Evolutionary conservation across 2,329 filamentous ascomycete genomes (phyloP).

Genomic region (Xylaria sp.): DNA sequence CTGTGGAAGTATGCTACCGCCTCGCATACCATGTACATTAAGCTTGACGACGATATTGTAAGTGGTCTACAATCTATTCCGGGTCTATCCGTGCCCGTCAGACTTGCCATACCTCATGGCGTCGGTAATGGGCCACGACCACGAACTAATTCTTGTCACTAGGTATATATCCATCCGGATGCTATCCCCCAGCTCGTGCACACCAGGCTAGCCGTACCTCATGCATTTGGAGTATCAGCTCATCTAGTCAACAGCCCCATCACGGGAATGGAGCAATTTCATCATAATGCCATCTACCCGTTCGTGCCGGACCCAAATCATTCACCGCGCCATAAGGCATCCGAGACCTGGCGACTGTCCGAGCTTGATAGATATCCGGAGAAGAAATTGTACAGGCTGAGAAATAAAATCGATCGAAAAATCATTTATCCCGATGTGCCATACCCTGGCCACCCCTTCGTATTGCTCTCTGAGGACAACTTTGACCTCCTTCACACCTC

Average conservation of each 20-base stretch:
- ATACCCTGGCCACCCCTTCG: conserved; percentile 55
- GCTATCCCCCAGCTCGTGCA: conserved; percentile 60
- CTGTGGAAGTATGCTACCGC: conserved; percentile 41
- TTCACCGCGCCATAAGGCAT: conserved; percentile 32
- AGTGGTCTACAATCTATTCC: conserved; percentile 27
- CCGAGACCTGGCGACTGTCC: conserved; percentile 48
- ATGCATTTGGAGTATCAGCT: conserved; percentile 57
- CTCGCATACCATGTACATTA: conserved; percentile 49
- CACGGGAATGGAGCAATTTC: conserved; percentile 59
- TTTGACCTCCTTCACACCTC: conserved; percentile 54
- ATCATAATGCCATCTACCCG: conserved; percentile 56
- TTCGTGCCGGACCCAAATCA: conserved; percentile 55
- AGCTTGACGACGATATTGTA: conserved; percentile 53
- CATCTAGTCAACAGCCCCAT: conserved; percentile 63
- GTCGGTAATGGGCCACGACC: not conserved
- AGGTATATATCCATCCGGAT: conserved; percentile 41
- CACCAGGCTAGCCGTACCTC: conserved; percentile 56
- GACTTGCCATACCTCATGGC: not conserved
- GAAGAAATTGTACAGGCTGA: conserved; percentile 25
- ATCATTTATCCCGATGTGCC: conserved; percentile 44
- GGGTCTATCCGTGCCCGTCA: not conserved
- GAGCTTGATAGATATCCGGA: conserved; percentile 33
- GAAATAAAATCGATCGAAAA: conserved; percentile 35
- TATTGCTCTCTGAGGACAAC: conserved; percentile 50
- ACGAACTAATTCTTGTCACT: conserved; percentile 2